Conservation (phyloP, 768 basidiomycete genomes). For the Paxillus ammoniavirescens region DNA sequence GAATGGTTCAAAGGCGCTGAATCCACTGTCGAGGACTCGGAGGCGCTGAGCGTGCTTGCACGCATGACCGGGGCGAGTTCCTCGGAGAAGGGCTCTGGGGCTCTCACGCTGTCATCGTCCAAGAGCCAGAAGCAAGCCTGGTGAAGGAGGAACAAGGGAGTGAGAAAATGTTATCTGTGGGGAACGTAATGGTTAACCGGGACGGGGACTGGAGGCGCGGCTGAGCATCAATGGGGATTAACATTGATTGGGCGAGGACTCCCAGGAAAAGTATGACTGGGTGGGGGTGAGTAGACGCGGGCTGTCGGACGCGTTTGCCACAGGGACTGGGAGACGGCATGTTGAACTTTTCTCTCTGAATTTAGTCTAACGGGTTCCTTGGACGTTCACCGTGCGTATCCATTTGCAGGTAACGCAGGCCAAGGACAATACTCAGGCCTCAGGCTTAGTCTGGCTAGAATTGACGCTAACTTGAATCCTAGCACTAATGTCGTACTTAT, state of each 20-base stretch:
- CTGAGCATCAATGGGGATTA: slow-evolving; percentile 42
- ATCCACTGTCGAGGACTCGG: slow-evolving; percentile 19
- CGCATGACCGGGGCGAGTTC: neutral
- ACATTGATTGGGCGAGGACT: slow-evolving; percentile 7
- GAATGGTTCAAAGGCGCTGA: slow-evolving; percentile 62
- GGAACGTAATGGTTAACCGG: slow-evolving; percentile 75
- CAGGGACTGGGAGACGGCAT: no score
- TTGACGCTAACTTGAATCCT: no score
- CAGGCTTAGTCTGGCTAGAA: no score
- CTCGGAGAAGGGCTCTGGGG: slow-evolving; percentile 17
- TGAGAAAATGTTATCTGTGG: slow-evolving; percentile 77
- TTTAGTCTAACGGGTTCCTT: neutral
- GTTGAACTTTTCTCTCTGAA: neutral
- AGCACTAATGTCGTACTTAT: no score
- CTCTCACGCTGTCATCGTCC: slow-evolving; percentile 25
- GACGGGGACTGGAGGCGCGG: slow-evolving; percentile 74
- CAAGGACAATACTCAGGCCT: no score
- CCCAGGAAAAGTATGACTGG: slow-evolving; percentile 26
- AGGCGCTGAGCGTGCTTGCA: slow-evolving; percentile 12
- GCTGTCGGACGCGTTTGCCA: neutral
- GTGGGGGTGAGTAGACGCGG: slow-evolving; percentile 13
- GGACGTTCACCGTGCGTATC: neutral
- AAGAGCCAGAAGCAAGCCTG: slow-evolving; percentile 37
- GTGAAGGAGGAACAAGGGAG: slow-evolving; percentile 59
- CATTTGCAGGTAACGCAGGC: no score